These are phyloP conservation scores for Blastobotrys americana DNA, from an alignment of 805 yeast species.

Conservation along the genomic window DNA sequence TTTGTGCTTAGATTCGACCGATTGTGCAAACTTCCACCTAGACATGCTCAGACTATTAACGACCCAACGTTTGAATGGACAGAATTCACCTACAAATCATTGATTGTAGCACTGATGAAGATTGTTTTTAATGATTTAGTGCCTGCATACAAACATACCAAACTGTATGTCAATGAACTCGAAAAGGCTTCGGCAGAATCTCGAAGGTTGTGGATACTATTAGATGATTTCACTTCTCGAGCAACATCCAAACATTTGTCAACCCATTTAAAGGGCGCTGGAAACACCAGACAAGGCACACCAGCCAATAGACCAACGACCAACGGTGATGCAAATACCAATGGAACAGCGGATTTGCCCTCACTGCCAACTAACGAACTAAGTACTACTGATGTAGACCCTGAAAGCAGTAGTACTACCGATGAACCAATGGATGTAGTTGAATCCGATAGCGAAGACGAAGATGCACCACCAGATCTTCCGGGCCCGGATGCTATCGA, in stretches of 20 bases:
- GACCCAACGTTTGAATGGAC: constrained; percentile 33
- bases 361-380: neutral
- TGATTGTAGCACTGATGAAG: constrained; percentile 26
- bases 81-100: constrained; percentile 31
- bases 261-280: neutral
- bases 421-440: neutral
- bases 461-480: neutral
- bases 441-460: neutral
- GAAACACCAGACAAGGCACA: constrained; percentile 9
- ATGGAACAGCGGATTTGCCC: neutral
- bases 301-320: too few relatives aligned
- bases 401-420: neutral
- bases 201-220: constrained; percentile 27
- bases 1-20: constrained; percentile 33
- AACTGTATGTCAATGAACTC: constrained; percentile 23
- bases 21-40: constrained; percentile 30
- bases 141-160: constrained; percentile 26
- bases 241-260: neutral
- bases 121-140: constrained; percentile 28
- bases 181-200: constrained; percentile 30
- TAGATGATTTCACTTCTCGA: constrained; percentile 22
- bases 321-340: constrained; percentile 5
- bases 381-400: constrained; percentile 3
- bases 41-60: constrained; percentile 29
- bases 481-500: neutral